Percentiles rank a stretch among this genome's conserved stretches.
These are phyloP conservation scores for Xerocomus amazonicus DNA, from an alignment of 1,284 basidiomycete species.

Conservation along the genomic window DNA sequence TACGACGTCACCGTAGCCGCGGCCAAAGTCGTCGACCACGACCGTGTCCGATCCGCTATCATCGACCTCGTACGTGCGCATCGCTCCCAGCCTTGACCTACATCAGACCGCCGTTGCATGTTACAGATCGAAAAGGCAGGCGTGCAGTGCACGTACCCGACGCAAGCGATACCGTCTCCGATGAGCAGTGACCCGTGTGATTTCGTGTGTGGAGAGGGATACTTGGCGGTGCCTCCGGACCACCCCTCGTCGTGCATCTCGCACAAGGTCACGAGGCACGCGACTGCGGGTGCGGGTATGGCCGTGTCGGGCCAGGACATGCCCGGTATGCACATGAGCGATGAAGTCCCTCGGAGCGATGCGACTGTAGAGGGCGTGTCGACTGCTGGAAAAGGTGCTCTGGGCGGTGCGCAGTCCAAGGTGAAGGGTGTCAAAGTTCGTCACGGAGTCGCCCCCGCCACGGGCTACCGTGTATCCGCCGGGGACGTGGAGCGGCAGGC, in stretches of 20 bases:
- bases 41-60: slow-evolving; percentile 14
- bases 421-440: background rate
- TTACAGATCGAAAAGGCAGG: slow-evolving; percentile 16
- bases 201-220: slow-evolving; percentile 26
- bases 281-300: background rate
- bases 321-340: background rate
- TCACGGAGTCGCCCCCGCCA: background rate
- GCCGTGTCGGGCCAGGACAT: background rate
- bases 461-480: background rate
- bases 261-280: background rate
- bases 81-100: too few species aligned
- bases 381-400: background rate
- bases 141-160: slow-evolving; percentile 22
- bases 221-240: slow-evolving; percentile 3
- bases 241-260: slow-evolving; percentile 14
- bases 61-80: slow-evolving; percentile 9
- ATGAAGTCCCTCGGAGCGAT: background rate
- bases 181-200: slow-evolving; percentile 8
- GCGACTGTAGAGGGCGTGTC: background rate
- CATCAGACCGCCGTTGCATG: too few species aligned
- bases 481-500: too few species aligned
- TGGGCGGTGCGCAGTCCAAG: background rate
- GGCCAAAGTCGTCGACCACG: slow-evolving; percentile 14
- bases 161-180: slow-evolving; percentile 12
- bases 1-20: slow-evolving; percentile 18